phyloP scores from a whole-genome alignment of 352 stramenopile genomes.

The Phytophthora hibernalis region DNA sequence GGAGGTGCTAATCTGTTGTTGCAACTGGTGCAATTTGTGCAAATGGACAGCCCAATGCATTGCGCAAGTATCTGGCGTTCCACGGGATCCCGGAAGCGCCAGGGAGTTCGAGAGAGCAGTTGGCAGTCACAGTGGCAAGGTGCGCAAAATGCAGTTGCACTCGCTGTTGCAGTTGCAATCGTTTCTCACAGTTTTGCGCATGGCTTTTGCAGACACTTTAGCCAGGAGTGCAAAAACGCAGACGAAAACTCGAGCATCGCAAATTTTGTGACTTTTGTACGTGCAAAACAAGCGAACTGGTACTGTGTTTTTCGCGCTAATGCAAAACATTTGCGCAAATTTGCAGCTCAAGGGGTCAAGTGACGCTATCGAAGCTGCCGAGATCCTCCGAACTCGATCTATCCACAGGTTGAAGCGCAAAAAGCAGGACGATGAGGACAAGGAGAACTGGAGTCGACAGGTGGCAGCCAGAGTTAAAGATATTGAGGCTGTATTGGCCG shows the following conservation, averaged over 20 bases:
- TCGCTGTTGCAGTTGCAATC: constrained; percentile 1
- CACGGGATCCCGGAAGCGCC: constrained; percentile 60
- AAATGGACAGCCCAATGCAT: constrained; percentile 50
- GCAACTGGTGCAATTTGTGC: constrained; percentile 22
- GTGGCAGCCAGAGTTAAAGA: constrained; percentile 7
- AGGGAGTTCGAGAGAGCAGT: constrained; percentile 57
- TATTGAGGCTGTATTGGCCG: constrained; percentile 13
- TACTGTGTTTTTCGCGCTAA: neutral
- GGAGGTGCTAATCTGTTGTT: constrained; percentile 11
- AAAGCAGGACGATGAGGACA: constrained; percentile 32
- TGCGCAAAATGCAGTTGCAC: constrained; percentile 21
- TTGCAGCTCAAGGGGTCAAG: constrained; percentile 38
- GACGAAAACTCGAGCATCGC: constrained; percentile 72
- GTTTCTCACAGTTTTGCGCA: neutral
- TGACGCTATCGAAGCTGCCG: constrained; percentile 20
- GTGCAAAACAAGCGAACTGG: constrained; percentile 8
- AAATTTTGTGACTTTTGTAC: constrained; percentile 75
- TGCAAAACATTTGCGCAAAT: neutral
- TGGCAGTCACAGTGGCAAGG: constrained; percentile 72
- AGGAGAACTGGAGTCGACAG: constrained; percentile 43
- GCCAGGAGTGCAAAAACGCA: constrained; percentile 62
- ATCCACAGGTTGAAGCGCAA: constrained; percentile 25
- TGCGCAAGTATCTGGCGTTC: constrained; percentile 76
- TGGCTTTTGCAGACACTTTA: constrained; percentile 64
- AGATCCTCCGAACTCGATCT: constrained; percentile 17